Conservation (phyloP, 352 stramenopile genomes). For the Phytophthora cajani region DNA sequence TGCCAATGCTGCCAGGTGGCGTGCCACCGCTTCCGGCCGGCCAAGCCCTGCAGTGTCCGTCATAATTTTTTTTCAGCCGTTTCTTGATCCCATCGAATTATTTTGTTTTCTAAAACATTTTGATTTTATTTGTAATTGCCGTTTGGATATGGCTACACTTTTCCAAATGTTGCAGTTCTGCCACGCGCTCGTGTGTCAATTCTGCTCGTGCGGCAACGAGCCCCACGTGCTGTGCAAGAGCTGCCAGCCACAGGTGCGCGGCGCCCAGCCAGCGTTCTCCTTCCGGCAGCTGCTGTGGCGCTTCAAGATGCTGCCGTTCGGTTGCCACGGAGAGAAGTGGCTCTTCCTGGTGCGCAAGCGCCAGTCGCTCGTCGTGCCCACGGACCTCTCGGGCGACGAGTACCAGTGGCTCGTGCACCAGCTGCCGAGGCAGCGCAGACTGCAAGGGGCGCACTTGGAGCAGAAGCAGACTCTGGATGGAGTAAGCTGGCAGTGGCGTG, state of each 20-base stretch:
- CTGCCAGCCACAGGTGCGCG: conserved; percentile 52
- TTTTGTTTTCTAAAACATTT: conserved; percentile 10
- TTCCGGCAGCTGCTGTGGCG: conserved; percentile 55
- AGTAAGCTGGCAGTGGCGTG: conserved; percentile 17
- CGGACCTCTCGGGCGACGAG: conserved; percentile 40
- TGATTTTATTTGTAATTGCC: conserved; percentile 14
- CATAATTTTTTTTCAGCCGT: conserved; percentile 4
- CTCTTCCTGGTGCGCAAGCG: conserved; percentile 50
- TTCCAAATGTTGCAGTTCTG: conserved; percentile 34
- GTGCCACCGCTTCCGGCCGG: conserved; percentile 48
- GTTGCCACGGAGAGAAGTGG: conserved; percentile 57
- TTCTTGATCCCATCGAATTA: conserved; percentile 12
- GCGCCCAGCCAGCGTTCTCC: conserved; percentile 45
- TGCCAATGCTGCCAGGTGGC: conserved; percentile 54
- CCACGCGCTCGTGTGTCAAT: conserved; percentile 46
- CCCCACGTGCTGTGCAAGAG: conserved; percentile 43
- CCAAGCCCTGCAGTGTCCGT: conserved; percentile 52
- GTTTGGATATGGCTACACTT: conserved; percentile 6
- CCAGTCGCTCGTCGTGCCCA: conserved; percentile 37
- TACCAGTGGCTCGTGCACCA: conserved; percentile 44
- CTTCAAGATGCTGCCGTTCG: conserved; percentile 59
- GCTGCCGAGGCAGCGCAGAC: conserved; percentile 27
- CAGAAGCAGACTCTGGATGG: conserved; percentile 53
- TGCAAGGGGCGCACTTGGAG: conserved; percentile 24
- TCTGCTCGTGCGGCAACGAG: conserved; percentile 47